Base-by-base conservation (phyloP, 2,329 filamentous ascomycete genomes). In the Penicillium sp. region DNA sequence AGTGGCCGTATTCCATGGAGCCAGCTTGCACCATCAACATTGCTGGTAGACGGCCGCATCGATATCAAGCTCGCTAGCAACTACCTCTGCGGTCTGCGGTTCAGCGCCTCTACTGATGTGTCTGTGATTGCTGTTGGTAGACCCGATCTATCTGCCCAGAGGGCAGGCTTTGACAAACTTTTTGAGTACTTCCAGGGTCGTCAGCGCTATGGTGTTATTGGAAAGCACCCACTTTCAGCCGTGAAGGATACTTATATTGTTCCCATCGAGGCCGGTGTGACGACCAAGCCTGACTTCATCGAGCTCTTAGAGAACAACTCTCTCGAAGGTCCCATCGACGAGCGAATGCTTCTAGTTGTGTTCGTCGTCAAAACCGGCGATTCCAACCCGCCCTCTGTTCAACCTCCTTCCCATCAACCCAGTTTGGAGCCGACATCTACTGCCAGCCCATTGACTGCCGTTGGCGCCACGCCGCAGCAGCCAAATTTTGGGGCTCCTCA, bases 201-300 rank as follows among this genome's bases (percentile, higher is more conserved):
- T 66, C 84, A 89, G 58, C 83, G 91, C 27, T 99, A 96, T 69
- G 93, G 91, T 17, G 93, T 97, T 1, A 82, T 97, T 6, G 87
- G 87, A 12, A 89, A 93, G 66, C 88, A 89, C 69, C 82, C 83
- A 1, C 75, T 86, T 24, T 82, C 85, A 17, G 87, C 91, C 54
- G 88, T 97, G 42, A 87, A 91, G 53, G 93, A 97, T 67, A 90
- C 92, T 1, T 97, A 97, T 69, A 82, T 97, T 26, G 87, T 97
- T 8, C 93, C 94, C 0, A 84, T 97, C 4, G 84, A 91, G 26
- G 81, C 86, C 4, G 91, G 90, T 21, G 80, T 84, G 21, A 76
- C 74, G 27, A 75, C 76, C 42, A 83, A 93, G 36, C 93, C 94
- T 0, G 89, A 92, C 55, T 96, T 97, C 63, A 85, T 97, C 70